Base-by-base conservation (phyloP, 2,329 filamentous ascomycete genomes). In the Aspergillus transmontanensis region DNA sequence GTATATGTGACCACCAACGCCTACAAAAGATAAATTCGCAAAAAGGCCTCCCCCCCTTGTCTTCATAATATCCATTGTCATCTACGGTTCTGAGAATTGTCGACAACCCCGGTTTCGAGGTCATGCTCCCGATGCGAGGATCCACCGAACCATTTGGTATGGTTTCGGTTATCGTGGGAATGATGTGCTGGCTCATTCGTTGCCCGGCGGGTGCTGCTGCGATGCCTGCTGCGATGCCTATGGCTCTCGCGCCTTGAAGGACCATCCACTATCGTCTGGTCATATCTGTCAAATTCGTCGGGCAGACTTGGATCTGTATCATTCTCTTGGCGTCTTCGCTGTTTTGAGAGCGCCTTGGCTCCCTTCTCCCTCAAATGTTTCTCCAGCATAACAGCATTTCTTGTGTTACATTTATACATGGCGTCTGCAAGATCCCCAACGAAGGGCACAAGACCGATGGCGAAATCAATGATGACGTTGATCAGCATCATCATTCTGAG, bases 401-500 rank as follows among this genome's bases (percentile, higher is more conserved):
- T 74, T 14, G 81, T 82, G 68, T 84, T 84, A 72, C 78, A 80
- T 65, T 82, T 82, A 68, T 80, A 83, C 28, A 81, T 65, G 1
- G 80, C 81, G 70, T 82, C 81, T 48, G 76, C 79, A 62, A 82
- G 45, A 63, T 84, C 81, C 53, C 82, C 83, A 16, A 84, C 65
- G 63, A 85, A 81, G 23, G 84, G 84, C 34, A 85, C 75, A 32
- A 86, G 74, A 45, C 83, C 82, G 58, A 86, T 75, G 51, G 82
- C 41, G 58, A 82, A 81, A 61, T 81, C 82, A 26, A 85, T 67
- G 16, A 81, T 71, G 61, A 97, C 86, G 78, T 97, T 96, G 73
- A 93, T 78, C 67, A 93, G 77, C 95, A 99, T 98, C 72, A 85
- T 85, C 32, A 85, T 76, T 61, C 86, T 83, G 57, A 94, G 78